phyloP scores from a whole-genome alignment of 495 filamentous ascomycete species.

The Ramalina intermedia region DNA sequence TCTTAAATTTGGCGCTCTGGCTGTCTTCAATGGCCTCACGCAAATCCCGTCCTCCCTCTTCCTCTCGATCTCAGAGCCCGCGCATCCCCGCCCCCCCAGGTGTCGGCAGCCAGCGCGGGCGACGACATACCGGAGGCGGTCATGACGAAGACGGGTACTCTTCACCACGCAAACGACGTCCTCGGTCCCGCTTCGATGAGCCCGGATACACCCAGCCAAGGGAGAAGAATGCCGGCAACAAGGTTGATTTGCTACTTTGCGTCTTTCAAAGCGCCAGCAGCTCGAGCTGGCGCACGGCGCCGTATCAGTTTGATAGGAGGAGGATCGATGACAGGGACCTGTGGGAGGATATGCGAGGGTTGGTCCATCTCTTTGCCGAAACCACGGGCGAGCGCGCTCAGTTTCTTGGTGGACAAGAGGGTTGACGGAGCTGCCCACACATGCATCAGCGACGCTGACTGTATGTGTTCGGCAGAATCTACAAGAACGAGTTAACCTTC shows the following conservation, averaged over 20 bases:
- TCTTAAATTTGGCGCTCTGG: too few species aligned
- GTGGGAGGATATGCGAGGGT: conserved; percentile 12
- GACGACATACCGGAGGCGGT: neutral
- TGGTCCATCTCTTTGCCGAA: too few species aligned
- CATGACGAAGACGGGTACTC: conserved; percentile 1
- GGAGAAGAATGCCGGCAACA: conserved; percentile 2
- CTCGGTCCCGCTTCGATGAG: neutral
- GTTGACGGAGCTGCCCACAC: too few species aligned
- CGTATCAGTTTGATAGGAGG: conserved; percentile 11
- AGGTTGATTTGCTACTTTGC: conserved; percentile 11
- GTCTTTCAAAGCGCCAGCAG: conserved; percentile 8
- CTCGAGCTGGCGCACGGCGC: conserved; percentile 8
- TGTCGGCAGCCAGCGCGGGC: neutral
- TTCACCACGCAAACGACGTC: conserved; percentile 3
- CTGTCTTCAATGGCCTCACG: conserved; percentile 3
- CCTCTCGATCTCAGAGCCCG: conserved; percentile 2
- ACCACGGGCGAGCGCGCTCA: too few species aligned
- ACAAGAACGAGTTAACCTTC: conserved; percentile 9
- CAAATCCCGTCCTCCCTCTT: conserved; percentile 5
- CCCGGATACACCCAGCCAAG: conserved; percentile 5
- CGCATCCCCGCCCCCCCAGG: conserved; percentile 3
- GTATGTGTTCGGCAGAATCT: neutral
- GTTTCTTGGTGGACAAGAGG: too few species aligned
- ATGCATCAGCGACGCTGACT: too few species aligned
- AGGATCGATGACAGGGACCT: conserved; percentile 13